phyloP scores from a whole-genome alignment of 2,329 filamentous ascomycete genomes.

The Xylaria sp. region DNA sequence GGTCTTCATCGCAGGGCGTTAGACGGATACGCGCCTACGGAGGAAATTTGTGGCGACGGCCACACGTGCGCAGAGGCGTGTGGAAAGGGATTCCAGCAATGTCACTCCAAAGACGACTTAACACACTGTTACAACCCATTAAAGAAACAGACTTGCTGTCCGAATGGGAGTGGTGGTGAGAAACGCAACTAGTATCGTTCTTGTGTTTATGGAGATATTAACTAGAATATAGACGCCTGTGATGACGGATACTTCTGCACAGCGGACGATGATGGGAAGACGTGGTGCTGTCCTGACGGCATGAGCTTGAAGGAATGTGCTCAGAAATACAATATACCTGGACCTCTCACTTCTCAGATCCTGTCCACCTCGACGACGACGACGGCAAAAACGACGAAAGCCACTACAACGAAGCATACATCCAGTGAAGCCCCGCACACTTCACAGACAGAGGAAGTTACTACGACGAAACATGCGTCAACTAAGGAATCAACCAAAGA shows the following conservation, averaged over 20 bases:
- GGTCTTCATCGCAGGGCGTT: conserved; percentile 41
- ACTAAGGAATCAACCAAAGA: neutral
- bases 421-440: conserved; percentile 20
- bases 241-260: conserved; percentile 71
- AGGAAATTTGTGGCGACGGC: conserved; percentile 47
- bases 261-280: conserved; percentile 60
- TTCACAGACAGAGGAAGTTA: conserved; percentile 8
- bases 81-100: conserved; percentile 49
- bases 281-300: conserved; percentile 70
- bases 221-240: conserved; percentile 64
- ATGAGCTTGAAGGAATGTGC: conserved; percentile 67
- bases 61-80: conserved; percentile 52
- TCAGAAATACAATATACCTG: conserved; percentile 59
- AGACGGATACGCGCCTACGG: conserved; percentile 46
- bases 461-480: conserved; percentile 2
- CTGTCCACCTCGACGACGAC: conserved; percentile 47
- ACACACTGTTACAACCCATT: conserved; percentile 69
- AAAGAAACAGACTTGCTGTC: conserved; percentile 67
- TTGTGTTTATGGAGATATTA: conserved; percentile 18
- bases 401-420: conserved; percentile 31
- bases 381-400: neutral
- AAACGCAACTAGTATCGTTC: conserved; percentile 38
- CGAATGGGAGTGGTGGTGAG: conserved; percentile 67
- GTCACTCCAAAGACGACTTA: conserved; percentile 54
- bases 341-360: conserved; percentile 60